These are phyloP conservation scores for Aspergillus ostianus DNA, from an alignment of 495 filamentous ascomycete genomes.

Conservation along the genomic window DNA sequence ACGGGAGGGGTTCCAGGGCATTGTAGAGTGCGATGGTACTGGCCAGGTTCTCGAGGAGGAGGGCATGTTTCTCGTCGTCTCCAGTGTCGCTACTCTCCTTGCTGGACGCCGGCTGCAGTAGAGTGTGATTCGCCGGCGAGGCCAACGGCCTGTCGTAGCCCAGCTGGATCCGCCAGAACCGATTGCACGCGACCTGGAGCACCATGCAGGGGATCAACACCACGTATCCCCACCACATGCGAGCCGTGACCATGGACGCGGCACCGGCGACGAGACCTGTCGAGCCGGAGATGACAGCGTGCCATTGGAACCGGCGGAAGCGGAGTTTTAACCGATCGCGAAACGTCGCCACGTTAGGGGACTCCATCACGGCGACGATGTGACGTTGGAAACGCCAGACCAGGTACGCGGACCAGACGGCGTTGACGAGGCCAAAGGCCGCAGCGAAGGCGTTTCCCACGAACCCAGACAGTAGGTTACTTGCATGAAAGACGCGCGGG, in stretches of 20 bases:
- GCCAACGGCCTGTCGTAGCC: constrained; percentile 46
- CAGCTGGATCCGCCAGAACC: constrained; percentile 43
- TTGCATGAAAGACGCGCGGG: constrained; percentile 35
- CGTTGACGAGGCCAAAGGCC: constrained; percentile 43
- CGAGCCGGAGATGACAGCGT: constrained; percentile 38
- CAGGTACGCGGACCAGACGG: constrained; percentile 43
- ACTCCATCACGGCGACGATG: constrained; percentile 7
- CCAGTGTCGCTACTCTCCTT: neutral
- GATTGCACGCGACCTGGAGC: constrained; percentile 39
- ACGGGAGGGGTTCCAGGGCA: constrained; percentile 18
- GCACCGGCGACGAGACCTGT: constrained; percentile 49
- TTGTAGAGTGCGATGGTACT: constrained; percentile 8
- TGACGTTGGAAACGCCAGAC: constrained; percentile 35
- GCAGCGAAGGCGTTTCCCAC: constrained; percentile 47
- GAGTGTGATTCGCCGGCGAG: neutral
- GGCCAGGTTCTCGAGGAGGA: constrained; percentile 7
- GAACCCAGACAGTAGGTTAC: constrained; percentile 51
- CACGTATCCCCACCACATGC: constrained; percentile 50
- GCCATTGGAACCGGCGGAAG: constrained; percentile 37
- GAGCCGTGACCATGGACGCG: constrained; percentile 48
- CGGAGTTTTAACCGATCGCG: constrained; percentile 30
- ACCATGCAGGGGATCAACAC: constrained; percentile 49
- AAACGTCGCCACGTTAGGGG: constrained; percentile 9
- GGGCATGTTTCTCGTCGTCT: constrained; percentile 4
- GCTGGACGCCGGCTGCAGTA: constrained; percentile 5